These are phyloP conservation scores for Ceriops tagal DNA, from an alignment of 345 rosid genomes.

Conservation along the genomic window DNA sequence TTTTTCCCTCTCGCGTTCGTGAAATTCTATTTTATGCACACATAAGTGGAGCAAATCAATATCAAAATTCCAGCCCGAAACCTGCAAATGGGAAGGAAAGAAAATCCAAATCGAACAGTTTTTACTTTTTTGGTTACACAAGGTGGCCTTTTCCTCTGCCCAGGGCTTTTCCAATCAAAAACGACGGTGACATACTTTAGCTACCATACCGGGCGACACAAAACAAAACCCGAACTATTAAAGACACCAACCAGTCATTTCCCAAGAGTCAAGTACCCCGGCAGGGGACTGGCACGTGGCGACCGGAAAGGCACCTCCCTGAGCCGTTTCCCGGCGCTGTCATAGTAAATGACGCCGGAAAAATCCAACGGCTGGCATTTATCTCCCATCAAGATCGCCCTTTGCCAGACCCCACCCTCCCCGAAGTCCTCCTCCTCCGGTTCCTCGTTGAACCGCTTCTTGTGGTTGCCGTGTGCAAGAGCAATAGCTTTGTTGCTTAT, in stretches of 20 bases:
- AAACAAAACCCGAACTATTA: background rate
- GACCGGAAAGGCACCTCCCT: constrained; percentile 62
- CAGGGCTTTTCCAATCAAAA: background rate
- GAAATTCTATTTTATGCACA: too few relatives aligned
- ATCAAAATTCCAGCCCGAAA: too few relatives aligned
- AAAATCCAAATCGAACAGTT: too few relatives aligned
- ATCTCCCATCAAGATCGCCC: constrained; percentile 85
- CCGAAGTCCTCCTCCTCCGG: constrained; percentile 42
- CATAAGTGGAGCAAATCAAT: too few relatives aligned
- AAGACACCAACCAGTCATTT: background rate
- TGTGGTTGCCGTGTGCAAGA: constrained; percentile 36
- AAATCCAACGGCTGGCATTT: constrained; percentile 88
- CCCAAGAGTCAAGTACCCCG: constrained; percentile 20
- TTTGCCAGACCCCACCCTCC: constrained; percentile 88
- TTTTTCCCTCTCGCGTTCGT: too few relatives aligned
- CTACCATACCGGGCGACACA: too few relatives aligned
- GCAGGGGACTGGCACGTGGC: constrained; percentile 81
- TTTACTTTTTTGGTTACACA: too few relatives aligned
- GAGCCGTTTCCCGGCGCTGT: constrained; percentile 55
- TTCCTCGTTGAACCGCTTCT: constrained; percentile 14
- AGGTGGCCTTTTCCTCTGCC: too few relatives aligned
- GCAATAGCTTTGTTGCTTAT: constrained; percentile 32
- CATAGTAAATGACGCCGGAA: constrained; percentile 89
- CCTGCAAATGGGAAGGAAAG: too few relatives aligned
- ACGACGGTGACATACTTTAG: background rate